Evolutionary conservation across 179 eudicot species (phyloP).

Genomic region (Patellifolia procumbens): DNA sequence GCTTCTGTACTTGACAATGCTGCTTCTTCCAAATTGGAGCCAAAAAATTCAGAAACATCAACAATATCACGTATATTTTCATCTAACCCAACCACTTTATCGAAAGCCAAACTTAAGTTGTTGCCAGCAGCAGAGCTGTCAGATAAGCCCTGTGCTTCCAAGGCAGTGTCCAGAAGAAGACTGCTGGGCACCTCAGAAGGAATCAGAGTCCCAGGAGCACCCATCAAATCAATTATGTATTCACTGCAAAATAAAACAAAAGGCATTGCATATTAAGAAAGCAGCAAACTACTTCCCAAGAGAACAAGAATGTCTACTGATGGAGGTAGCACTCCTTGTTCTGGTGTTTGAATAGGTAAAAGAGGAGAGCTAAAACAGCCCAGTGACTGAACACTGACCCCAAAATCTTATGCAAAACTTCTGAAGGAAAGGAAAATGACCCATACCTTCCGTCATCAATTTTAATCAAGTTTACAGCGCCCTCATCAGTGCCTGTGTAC

Average conservation of each 20-base stretch:
- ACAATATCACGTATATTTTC: constrained; percentile 35
- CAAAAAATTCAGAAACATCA: constrained; percentile 35
- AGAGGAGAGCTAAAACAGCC: constrained; percentile 1
- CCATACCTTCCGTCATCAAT: constrained; percentile 81
- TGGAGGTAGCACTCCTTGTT: constrained; percentile 2
- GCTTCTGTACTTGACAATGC: constrained; percentile 29
- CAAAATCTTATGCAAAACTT: neutral
- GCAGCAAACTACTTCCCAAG: neutral
- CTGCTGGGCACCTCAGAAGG: constrained; percentile 84
- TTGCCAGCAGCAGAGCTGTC: constrained; percentile 40
- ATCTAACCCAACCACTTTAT: constrained; percentile 36
- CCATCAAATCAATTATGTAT: constrained; percentile 92
- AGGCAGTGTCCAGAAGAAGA: constrained; percentile 55
- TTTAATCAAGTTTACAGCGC: constrained; percentile 93
- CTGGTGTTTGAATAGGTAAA: neutral
- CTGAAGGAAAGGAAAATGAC: constrained; percentile 11
- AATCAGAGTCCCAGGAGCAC: constrained; percentile 88
- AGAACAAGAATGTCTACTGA: constrained; percentile 6
- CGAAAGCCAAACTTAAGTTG: constrained; percentile 46
- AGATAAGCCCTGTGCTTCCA: constrained; percentile 46
- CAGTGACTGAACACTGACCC: neutral
- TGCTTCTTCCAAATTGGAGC: constrained; percentile 40
- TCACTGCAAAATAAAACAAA: constrained; percentile 62
- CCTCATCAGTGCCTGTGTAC: constrained; percentile 97
- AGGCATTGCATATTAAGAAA: constrained; percentile 4